These are phyloP conservation scores for Scopulariopsis brevicaulis DNA, from an alignment of 2,329 filamentous ascomycete species.

Conservation along the genomic window DNA sequence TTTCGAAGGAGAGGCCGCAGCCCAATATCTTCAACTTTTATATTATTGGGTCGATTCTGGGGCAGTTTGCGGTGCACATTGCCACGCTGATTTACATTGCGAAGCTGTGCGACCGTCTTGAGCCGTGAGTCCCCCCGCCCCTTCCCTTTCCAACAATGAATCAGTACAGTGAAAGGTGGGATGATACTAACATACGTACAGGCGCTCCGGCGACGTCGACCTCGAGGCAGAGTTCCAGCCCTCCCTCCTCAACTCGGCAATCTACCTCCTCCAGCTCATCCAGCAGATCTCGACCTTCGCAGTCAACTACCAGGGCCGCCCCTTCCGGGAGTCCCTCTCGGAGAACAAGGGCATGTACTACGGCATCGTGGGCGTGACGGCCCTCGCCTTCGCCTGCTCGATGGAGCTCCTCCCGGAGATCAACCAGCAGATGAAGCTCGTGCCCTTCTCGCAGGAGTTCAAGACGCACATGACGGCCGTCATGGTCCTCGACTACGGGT, in stretches of 20 bases:
- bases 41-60: conserved; percentile 94
- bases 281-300: conserved; percentile 98
- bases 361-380: conserved; percentile 82
- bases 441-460: conserved; percentile 83
- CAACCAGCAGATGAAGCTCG: conserved; percentile 85
- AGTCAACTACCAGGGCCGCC: conserved; percentile 97
- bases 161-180: neutral
- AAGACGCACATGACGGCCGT: conserved; percentile 71
- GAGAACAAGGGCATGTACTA: conserved; percentile 99
- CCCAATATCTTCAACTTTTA: conserved; percentile 99
- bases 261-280: conserved; percentile 94
- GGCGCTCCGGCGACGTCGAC: conserved; percentile 54
- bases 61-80: conserved; percentile 95
- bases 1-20: conserved; percentile 95
- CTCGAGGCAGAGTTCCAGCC: conserved; percentile 91
- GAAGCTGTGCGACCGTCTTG: conserved; percentile 72
- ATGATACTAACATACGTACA: conserved; percentile 19
- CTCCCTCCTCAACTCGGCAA: conserved; percentile 88
- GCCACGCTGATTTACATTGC: conserved; percentile 90
- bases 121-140: conserved; percentile 52
- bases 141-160: neutral
- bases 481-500: conserved; percentile 81
- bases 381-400: conserved; percentile 84
- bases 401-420: conserved; percentile 93
- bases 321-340: conserved; percentile 89